Evolutionary conservation across 2,329 filamentous ascomycete genomes (phyloP), one percentile per base, ranked within the genome.

Genomic region (Aplosporella prunicola): DNA sequence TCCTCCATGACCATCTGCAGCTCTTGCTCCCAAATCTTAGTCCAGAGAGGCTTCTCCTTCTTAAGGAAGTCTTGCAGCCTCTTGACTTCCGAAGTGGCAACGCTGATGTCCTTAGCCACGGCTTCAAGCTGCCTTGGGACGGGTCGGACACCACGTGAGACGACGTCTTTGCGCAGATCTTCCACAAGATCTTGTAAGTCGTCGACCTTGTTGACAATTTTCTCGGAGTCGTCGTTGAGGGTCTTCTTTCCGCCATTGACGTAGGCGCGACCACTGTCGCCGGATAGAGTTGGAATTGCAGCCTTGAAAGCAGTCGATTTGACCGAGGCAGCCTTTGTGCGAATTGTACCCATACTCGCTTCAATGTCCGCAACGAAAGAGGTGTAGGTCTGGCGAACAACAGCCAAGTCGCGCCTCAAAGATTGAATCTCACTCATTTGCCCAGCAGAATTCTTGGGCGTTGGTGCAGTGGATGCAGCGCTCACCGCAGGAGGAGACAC

Each of bases 1-100:
- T 95, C 91, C 57, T 93, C 87, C 63, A 91, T 96, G 3, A 98
- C 89, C 35, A 89, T 80, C 60, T 96, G 86, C 30, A 98, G 69
- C 60, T 96, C 88, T 63, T 93, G 88, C 72, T 96, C 89, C 91
- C 91, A 98, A 46, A 96, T 93, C 74, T 95, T 95, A 38, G 87
- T 95, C 89, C 91, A 98, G 41, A 95, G 71, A 0, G 91, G 91
- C 61, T 94, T 94, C 71, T 98, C 91, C 31, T 77, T 76, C 50
- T 79, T 80, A 64, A 98, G 75, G 66, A 83, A 93, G 11, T 94
- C 88, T 56, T 94, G 84, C 73, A 98, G 81, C 64, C 84, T 88
- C 72, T 85, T 91, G 45, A 98, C 76, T 53, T 95, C 88, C 53
- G 86, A 80, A 32, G 79, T 82, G 20, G 91, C 78, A 39, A 71